Conservation (phyloP, 306 rosid species). For the Cicer judaicum region DNA sequence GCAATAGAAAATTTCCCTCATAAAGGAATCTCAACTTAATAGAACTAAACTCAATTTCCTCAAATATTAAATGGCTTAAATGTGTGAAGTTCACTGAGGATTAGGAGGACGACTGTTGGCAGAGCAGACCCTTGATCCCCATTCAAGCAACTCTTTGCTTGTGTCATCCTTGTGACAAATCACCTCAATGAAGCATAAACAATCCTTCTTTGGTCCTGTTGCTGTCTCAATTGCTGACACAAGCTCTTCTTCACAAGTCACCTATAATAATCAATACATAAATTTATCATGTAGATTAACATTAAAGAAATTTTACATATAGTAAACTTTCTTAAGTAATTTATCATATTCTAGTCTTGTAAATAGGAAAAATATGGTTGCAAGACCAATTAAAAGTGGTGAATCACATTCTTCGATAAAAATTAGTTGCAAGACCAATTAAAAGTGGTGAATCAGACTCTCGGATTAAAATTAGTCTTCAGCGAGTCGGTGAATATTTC, state of each 20-base stretch:
- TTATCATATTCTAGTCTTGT: no score
- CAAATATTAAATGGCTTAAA: not conserved
- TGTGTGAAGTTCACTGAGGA: constrained; percentile 46
- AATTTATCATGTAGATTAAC: not conserved
- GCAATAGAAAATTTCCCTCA: not conserved
- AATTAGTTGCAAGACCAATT: no score
- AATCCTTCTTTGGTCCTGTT: constrained; percentile 54
- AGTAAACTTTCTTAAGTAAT: no score
- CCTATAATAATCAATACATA: constrained; percentile 44
- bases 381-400: no score
- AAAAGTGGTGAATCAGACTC: no score
- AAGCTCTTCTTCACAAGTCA: constrained; percentile 66
- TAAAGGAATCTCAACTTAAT: constrained; percentile 22
- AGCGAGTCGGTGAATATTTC: no score
- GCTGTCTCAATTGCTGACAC: constrained; percentile 57
- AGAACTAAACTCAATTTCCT: not conserved
- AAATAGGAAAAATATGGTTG: no score
- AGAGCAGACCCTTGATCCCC: constrained; percentile 65
- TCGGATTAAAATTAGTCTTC: no score
- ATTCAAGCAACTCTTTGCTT: constrained; percentile 71
- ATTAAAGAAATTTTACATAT: no score
- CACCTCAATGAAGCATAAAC: constrained; percentile 70
- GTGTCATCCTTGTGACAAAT: constrained; percentile 68
- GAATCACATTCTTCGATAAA: rapidly evolving
- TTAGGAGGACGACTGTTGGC: constrained; percentile 51